Percentiles rank a stretch among this genome's conserved stretches.
Evolutionary conservation across 176 grass and related monocot species (phyloP).

Genomic region (Musa beccarii): DNA sequence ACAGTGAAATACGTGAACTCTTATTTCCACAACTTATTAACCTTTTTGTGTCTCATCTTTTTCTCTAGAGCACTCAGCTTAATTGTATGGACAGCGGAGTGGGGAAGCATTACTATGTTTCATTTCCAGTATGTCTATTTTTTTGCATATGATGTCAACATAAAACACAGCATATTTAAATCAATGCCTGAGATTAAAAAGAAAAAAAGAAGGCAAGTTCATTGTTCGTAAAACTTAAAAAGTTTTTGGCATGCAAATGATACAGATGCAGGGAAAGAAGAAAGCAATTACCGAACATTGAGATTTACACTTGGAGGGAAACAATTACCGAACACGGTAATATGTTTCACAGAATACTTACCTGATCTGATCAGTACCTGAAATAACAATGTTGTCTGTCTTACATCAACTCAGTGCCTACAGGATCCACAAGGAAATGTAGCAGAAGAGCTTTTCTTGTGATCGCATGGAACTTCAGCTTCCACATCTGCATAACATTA

Average conservation of each 20-base stretch:
- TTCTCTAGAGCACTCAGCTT: too few relatives aligned
- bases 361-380: not conserved
- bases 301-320: not conserved
- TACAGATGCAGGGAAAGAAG: not conserved
- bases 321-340: not conserved
- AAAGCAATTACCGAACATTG: not conserved
- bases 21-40: too few relatives aligned
- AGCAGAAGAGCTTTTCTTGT: conserved; percentile 39
- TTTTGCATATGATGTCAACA: too few relatives aligned
- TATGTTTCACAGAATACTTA: not conserved
- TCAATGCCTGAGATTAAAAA: too few relatives aligned
- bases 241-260: not conserved
- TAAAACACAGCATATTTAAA: too few relatives aligned
- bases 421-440: conserved; percentile 54
- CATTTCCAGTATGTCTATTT: too few relatives aligned
- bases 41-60: too few relatives aligned
- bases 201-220: too few relatives aligned
- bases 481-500: conserved; percentile 59
- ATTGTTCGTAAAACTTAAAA: too few relatives aligned
- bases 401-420: conserved; percentile 63
- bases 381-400: not conserved
- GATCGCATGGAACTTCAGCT: conserved; percentile 42
- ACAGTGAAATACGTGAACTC: too few relatives aligned
- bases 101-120: too few relatives aligned
- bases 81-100: too few relatives aligned